Evolutionary conservation across 176 grass and related monocot genomes (phyloP).

Genomic region (Paspalum notatum): DNA sequence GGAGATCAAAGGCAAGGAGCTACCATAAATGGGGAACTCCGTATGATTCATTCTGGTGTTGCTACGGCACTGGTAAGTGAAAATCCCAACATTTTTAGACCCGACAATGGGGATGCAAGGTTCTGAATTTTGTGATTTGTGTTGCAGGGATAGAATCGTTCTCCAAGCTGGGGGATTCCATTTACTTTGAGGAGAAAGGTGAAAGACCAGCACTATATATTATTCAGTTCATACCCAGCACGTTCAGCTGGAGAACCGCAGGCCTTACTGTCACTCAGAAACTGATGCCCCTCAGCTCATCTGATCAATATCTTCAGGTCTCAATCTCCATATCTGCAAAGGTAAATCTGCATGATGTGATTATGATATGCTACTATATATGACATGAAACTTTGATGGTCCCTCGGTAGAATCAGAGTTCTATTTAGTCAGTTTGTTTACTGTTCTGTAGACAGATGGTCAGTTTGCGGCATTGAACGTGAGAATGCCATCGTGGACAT

Average conservation of each 20-base stretch:
- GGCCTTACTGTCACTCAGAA: conserved; percentile 63
- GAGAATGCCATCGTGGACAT: conserved; percentile 86
- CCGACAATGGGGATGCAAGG: background rate
- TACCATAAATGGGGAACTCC: conserved; percentile 87
- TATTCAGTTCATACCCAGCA: conserved; percentile 84
- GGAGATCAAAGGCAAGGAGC: conserved; percentile 72
- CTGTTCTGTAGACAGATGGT: conserved; percentile 46
- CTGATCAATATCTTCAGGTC: conserved; percentile 62
- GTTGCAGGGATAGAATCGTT: conserved; percentile 83
- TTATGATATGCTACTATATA: background rate
- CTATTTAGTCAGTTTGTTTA: conserved; percentile 20
- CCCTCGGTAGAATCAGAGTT: background rate
- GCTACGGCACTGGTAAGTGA: conserved; percentile 88
- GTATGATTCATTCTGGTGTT: conserved; percentile 88
- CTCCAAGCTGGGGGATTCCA: conserved; percentile 89
- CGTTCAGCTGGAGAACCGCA: conserved; percentile 70
- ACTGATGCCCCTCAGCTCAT: conserved; percentile 56
- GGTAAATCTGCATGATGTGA: conserved; percentile 15
- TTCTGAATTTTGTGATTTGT: background rate
- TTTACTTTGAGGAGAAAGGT: conserved; percentile 88
- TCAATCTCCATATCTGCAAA: conserved; percentile 63
- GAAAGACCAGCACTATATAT: conserved; percentile 56
- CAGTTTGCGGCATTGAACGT: conserved; percentile 63
- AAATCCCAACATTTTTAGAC: background rate
- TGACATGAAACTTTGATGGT: background rate